Percentiles rank a stretch among this genome's conserved stretches.
These are phyloP conservation scores for Beauveria australis DNA, from an alignment of 2,329 filamentous ascomycete genomes.

Conservation along the genomic window DNA sequence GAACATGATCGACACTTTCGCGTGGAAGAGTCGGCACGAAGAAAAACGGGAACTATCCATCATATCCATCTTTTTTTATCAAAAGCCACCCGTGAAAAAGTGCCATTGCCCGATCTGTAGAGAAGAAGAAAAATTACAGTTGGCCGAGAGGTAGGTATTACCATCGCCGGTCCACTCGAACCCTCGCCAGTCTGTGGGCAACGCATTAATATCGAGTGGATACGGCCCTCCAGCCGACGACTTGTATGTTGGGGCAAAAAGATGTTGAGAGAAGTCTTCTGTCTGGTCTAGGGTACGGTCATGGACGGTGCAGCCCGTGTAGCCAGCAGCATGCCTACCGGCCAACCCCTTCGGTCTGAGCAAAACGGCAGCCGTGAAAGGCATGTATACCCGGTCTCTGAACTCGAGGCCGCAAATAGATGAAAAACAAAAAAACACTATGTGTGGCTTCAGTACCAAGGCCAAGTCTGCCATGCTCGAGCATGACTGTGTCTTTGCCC, in stretches of 20 bases:
- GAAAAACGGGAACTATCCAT: constrained; percentile 20
- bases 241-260: constrained; percentile 43
- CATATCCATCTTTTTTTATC: constrained; percentile 18
- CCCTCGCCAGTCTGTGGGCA: constrained; percentile 48
- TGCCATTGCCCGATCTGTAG: constrained; percentile 47
- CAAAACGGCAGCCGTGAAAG: constrained; percentile 44
- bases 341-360: constrained; percentile 40
- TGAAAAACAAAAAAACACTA: constrained; percentile 23
- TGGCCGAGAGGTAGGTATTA: constrained; percentile 37
- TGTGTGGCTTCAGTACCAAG: constrained; percentile 32
- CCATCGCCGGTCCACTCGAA: constrained; percentile 45
- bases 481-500: constrained; percentile 42
- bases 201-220: constrained; percentile 49
- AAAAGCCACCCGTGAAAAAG: constrained; percentile 30
- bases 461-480: constrained; percentile 38
- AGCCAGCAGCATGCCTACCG: constrained; percentile 14
- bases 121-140: constrained; percentile 42
- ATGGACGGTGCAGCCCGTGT: constrained; percentile 12
- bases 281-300: constrained; percentile 30
- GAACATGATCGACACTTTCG: constrained; percentile 12
- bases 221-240: constrained; percentile 53
- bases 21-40: constrained; percentile 20
- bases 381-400: constrained; percentile 41
- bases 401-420: constrained; percentile 11
- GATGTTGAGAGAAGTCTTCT: constrained; percentile 37